A percentile compares a stretch with the other conserved stretches of the same genome.
These are phyloP conservation scores for Lachancea mirantina DNA, from an alignment of 805 yeast genomes.

Conservation along the genomic window DNA sequence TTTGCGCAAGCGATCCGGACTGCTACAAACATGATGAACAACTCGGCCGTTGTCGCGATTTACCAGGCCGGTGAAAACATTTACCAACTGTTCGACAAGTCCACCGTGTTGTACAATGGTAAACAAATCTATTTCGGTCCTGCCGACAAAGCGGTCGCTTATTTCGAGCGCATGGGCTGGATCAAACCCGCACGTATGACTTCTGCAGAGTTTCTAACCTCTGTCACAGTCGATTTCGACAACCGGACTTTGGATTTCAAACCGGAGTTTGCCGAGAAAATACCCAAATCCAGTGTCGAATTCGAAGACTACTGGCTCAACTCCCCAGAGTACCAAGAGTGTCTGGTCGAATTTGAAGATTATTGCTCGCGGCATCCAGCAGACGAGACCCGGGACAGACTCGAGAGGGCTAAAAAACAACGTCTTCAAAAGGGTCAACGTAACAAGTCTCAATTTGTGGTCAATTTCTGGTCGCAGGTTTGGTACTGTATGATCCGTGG, in stretches of 20 bases:
- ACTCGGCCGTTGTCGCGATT: conserved; percentile 57
- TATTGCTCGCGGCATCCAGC: conserved; percentile 38
- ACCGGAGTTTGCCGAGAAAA: conserved; percentile 43
- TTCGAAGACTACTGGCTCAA: conserved; percentile 54
- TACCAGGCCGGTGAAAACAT: conserved; percentile 65
- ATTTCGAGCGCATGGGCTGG: conserved; percentile 55
- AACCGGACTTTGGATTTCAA: conserved; percentile 42
- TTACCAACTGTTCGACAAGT: conserved; percentile 53
- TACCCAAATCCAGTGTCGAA: conserved; percentile 50
- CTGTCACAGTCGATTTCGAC: conserved; percentile 55
- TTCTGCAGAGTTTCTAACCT: conserved; percentile 60
- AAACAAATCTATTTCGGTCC: conserved; percentile 57
- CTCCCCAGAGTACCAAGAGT: conserved; percentile 45
- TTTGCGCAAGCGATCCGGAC: conserved; percentile 54
- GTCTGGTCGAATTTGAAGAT: conserved; percentile 34
- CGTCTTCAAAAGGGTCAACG: conserved; percentile 37
- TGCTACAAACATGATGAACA: conserved; percentile 47
- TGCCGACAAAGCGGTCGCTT: conserved; percentile 44
- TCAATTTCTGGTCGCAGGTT: conserved; percentile 44
- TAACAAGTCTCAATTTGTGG: conserved; percentile 35
- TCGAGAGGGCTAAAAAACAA: conserved; percentile 36
- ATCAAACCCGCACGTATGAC: conserved; percentile 57
- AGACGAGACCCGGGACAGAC: conserved; percentile 34
- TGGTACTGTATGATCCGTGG: conserved; percentile 48
- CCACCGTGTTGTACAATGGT: conserved; percentile 54